phyloP scores from a whole-genome alignment of 768 basidiomycete species.

The Tulasnella sp. region DNA sequence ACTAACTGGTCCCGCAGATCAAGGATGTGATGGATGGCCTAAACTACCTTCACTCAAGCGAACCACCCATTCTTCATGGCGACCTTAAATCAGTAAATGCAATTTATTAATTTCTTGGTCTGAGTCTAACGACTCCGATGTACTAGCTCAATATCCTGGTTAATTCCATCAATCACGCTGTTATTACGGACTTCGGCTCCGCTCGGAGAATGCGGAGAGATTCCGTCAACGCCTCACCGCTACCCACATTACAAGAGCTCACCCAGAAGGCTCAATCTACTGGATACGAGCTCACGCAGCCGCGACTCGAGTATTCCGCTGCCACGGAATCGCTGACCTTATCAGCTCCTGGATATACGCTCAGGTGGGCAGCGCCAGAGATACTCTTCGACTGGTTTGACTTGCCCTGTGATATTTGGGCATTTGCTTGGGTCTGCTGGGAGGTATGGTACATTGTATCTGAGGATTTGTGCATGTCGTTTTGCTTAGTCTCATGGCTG shows the following conservation, averaged over 20 bases:
- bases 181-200: neutral
- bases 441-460: neutral
- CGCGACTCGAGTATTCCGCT: neutral
- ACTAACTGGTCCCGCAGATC: neutral
- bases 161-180: neutral
- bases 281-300: neutral
- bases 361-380: neutral
- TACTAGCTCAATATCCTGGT: neutral
- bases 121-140: neutral
- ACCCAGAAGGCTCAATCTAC: neutral
- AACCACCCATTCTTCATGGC: neutral
- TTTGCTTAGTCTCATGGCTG: neutral
- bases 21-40: neutral
- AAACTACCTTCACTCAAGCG: neutral
- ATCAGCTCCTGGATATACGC: neutral
- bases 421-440: slow-evolving; percentile 1
- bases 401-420: neutral
- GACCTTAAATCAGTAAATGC: neutral
- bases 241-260: neutral
- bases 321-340: neutral
- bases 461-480: neutral
- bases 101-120: neutral
- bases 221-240: neutral
- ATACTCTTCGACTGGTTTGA: neutral
- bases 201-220: neutral